Base-by-base conservation (phyloP, 2,329 filamentous ascomycete species). In the Lanzia echinophila region DNA sequence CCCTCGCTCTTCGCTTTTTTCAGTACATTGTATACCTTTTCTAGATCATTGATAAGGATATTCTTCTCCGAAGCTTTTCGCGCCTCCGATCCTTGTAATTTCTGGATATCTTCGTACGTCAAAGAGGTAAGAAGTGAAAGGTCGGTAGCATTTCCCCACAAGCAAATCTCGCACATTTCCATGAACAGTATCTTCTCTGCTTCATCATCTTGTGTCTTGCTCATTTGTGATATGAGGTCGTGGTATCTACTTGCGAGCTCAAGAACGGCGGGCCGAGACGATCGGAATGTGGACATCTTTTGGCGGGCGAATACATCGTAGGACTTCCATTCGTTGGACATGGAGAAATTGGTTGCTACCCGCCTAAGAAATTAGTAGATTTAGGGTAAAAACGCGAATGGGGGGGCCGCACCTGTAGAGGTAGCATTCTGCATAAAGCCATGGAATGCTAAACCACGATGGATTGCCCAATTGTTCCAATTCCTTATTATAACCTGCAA, bases 61-160 rank as follows among this genome's bases (percentile, higher is more conserved):
- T 97, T 97, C 72, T 89, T 84, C 73, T 97, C 90, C 1, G 89
- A 86, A 1, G 81, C 82, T 69, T 95, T 95, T 60, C 92, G 81
- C 12, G 92, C 90, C 64, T 91, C 79, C 7, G 88, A 85, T 15
- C 92, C 92, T 74, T 99, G 94, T 10, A 97, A 79, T 70, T 95
- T 95, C 73, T 97, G 92, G 60, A 99, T 95, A 66, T 97, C 94
- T 64, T 96, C 91, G 70, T 96, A 96, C 1, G 87, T 89, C 53
- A 96, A 79, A 63, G 86, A 90, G 0, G 91, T 96, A 53, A 97
- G 77, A 19, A 97, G 84, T 0, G 90, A 95, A 13, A 97, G 77
- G 69, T 97, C 94, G 0, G 92, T 97, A 1, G 92, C 94, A 69
- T 97, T 97, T 11, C 92, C 92, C 92, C 92, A 97, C 2, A 97